Evolutionary conservation across 2,329 filamentous ascomycete species (phyloP), one percentile per base, ranked within the genome.

Genomic region (Talaromyces rugulosus): DNA sequence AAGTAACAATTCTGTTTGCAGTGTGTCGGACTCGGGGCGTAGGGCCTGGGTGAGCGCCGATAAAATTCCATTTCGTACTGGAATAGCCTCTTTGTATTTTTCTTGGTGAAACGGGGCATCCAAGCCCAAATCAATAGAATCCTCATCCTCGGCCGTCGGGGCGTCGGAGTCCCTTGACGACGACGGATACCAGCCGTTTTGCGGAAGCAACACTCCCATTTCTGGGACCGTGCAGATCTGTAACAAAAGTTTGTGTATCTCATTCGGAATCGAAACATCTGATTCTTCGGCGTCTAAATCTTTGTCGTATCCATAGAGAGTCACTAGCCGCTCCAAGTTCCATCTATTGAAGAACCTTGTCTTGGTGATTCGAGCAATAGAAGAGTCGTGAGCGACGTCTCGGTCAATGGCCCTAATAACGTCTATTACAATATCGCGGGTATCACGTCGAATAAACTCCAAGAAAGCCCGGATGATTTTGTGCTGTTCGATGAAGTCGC

Each of bases 181-280:
- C 47, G 88, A 86, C 6, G 92, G 91, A 74, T 98, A 98, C 75
- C 92, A 90, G n/a, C 92, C 93, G 40, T 86, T 87, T 62, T 91
- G 88, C 3, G 87, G 84, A 59, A 92, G 85, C 58, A 96, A 78
- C 2, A 96, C 83, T 14, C 94, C 95, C 56, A 89, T 86, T 4
- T 82, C 83, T 0, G 87, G 80, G 50, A 85, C 88, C 1, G 91
- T 96, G 75, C 92, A 97, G 3, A 90, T 83, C 40, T 86, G 81
- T 56, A 89, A 76, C 53, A 99, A 79, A 66, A 98, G 91, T 1
- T 87, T 83, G 66, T 97, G 92, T 0, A 88, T 87, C 44, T 86
- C 82, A 34, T 88, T 84, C 64, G 88, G 83, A 8, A 96, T 85
- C 28, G 83, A 64, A 1, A 70, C 67, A n/a, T 78, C 78, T 27